These are phyloP conservation scores for Ambrosiella cleistominuta DNA, from an alignment of 2,329 filamentous ascomycete species.

Conservation along the genomic window DNA sequence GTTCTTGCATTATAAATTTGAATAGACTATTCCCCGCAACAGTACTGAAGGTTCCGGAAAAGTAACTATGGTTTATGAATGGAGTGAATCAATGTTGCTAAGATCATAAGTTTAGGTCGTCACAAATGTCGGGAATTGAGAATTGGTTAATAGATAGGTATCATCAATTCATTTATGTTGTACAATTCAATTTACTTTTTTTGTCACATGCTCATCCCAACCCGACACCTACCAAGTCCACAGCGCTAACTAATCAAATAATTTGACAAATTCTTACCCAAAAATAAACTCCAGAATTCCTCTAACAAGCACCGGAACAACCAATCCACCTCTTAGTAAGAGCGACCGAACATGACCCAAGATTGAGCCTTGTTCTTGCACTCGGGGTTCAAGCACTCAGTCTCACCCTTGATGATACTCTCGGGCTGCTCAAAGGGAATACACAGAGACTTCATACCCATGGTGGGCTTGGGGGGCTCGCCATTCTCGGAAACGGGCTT, in stretches of 20 bases:
- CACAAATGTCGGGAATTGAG: not conserved
- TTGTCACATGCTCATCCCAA: not conserved
- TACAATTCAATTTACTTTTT: not conserved
- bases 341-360: slow-evolving; percentile 86
- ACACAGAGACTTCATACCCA: slow-evolving; percentile 55
- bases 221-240: not conserved
- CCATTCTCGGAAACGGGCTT: slow-evolving; percentile 41
- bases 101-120: not conserved
- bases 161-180: slow-evolving; percentile 6
- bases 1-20: slow-evolving; percentile 3
- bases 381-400: slow-evolving; percentile 81
- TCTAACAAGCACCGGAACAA: not conserved
- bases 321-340: slow-evolving; percentile 29
- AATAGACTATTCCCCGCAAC: slow-evolving; percentile 9
- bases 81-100: not conserved
- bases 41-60: not conserved
- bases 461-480: slow-evolving; percentile 37
- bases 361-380: slow-evolving; percentile 60
- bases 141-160: not conserved
- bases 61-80: not conserved
- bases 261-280: not conserved
- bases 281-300: not conserved
- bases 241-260: not conserved
- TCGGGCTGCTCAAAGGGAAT: slow-evolving; percentile 70
- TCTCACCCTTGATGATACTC: slow-evolving; percentile 60